These are phyloP conservation scores for Pichia eremophila DNA, from an alignment of 805 yeast genomes.

Conservation along the genomic window DNA sequence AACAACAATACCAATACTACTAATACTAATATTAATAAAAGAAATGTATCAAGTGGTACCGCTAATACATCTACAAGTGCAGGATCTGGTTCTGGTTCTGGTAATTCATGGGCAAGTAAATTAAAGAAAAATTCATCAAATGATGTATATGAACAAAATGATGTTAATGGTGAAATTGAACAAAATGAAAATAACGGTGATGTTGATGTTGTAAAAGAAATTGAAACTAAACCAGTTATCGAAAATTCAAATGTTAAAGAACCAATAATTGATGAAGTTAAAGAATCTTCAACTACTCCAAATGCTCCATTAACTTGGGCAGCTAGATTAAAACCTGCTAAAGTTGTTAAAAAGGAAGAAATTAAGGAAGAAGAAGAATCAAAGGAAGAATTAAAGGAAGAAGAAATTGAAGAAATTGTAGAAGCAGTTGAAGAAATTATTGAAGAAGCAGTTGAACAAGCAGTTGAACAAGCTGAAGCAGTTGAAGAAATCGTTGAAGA, in stretches of 20 bases:
- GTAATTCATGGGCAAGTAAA: conserved; percentile 1
- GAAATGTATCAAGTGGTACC: neutral
- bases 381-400: conserved; percentile 1
- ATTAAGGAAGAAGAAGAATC: neutral
- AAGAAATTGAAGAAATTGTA: conserved; percentile 1
- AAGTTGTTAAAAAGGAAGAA: neutral
- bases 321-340: neutral
- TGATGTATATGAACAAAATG: neutral
- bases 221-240: conserved; percentile 1
- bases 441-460: conserved; percentile 11
- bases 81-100: neutral
- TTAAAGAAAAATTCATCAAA: neutral
- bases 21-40: neutral
- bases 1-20: neutral
- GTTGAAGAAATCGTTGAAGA: neutral
- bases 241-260: neutral
- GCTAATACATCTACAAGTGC: neutral
- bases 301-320: neutral
- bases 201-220: conserved; percentile 1
- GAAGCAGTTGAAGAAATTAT: neutral
- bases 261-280: neutral
- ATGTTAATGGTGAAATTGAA: neutral
- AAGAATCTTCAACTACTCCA: neutral
- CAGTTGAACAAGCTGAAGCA: conserved; percentile 13
- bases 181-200: neutral